Base-by-base conservation (phyloP, 305 asterid genomes). In the Fraxinus dipetala region DNA sequence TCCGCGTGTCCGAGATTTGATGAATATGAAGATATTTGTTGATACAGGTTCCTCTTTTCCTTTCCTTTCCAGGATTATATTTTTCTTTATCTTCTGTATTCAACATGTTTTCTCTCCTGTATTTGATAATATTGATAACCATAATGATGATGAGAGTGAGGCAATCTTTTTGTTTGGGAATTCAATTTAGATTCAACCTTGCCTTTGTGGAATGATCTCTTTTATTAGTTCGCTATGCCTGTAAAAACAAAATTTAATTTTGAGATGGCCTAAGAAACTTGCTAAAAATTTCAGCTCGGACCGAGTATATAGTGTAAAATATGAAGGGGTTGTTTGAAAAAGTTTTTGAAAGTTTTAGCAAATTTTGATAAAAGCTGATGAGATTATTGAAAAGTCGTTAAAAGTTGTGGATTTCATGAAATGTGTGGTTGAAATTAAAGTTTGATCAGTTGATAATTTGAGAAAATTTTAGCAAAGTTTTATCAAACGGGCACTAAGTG, bases 1-100 rank as follows among this genome's bases (percentile, higher is more conserved):
- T 84, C 93, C 88, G 10, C 92, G 98, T n/a, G 96, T 96, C 79
- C 92, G 98, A 74, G 92, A 91, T 73, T 85, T 90, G 81, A 91
- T 96, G 98, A 96, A 90, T 79, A 95, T 96, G 98, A 96, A 95
- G 90, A 96, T 95, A 76, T 96, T 96, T 89, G 99, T 96, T 24
- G 99, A 96, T 91, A 89, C 98, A 93, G 99, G 98, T 96, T 88
- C 78, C 85, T 69, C 75, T 69, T 28, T 83, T 82, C 86, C 83
- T 77, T 73, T 83, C 75, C 61, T 78, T 74, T 83, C 77, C 54
- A 80, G 76, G 31, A 72, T 78, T 67, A 34, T 78, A 6, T 70
- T 18, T 69, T 30, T 70, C 76, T n/a, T 70, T 16, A 70, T 70
- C 24, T 70, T 70, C 8, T 70, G 5, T 31, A 70, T 70, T 32